Evolutionary conservation across 73 alveolate genomes (phyloP).

Genomic region (Paramecium biaurelia): DNA sequence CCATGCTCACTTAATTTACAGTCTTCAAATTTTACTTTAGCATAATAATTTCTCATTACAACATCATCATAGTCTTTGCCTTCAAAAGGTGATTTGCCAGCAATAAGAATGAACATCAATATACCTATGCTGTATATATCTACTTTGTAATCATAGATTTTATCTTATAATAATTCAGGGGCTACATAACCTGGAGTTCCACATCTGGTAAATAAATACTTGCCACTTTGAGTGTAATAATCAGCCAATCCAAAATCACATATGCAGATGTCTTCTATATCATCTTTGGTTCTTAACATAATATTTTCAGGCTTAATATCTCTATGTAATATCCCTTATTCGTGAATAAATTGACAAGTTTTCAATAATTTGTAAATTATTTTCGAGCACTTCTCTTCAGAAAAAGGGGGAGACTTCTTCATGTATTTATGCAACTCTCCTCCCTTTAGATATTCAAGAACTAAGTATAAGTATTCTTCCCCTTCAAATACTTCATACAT

Average conservation of each 20-base stretch:
- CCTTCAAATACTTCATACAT: constrained; percentile 61
- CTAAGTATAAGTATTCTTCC: constrained; percentile 50
- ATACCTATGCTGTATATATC: constrained; percentile 62
- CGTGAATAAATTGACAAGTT: constrained; percentile 70
- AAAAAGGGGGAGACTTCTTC: constrained; percentile 55
- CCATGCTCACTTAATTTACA: constrained; percentile 25
- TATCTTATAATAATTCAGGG: constrained; percentile 91
- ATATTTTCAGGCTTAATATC: constrained; percentile 88
- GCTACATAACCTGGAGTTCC: constrained; percentile 99
- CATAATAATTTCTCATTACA: constrained; percentile 14
- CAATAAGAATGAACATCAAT: constrained; percentile 29
- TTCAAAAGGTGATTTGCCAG: constrained; percentile 33
- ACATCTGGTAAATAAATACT: constrained; percentile 71
- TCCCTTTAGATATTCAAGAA: constrained; percentile 46
- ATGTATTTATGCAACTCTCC: constrained; percentile 36
- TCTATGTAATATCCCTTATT: constrained; percentile 79
- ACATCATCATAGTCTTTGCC: constrained; percentile 41
- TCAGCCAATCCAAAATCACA: constrained; percentile 82
- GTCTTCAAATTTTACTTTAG: background rate
- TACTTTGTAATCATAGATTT: constrained; percentile 52
- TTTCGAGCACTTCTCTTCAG: constrained; percentile 49
- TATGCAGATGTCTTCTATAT: constrained; percentile 73
- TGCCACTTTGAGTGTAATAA: constrained; percentile 32
- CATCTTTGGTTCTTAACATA: constrained; percentile 70
- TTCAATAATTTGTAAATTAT: constrained; percentile 14